A percentile compares a stretch with the other conserved stretches of the same genome.
Evolutionary conservation across 1,284 basidiomycete species (phyloP).

Genomic region (Chondrostereum purpureum): DNA sequence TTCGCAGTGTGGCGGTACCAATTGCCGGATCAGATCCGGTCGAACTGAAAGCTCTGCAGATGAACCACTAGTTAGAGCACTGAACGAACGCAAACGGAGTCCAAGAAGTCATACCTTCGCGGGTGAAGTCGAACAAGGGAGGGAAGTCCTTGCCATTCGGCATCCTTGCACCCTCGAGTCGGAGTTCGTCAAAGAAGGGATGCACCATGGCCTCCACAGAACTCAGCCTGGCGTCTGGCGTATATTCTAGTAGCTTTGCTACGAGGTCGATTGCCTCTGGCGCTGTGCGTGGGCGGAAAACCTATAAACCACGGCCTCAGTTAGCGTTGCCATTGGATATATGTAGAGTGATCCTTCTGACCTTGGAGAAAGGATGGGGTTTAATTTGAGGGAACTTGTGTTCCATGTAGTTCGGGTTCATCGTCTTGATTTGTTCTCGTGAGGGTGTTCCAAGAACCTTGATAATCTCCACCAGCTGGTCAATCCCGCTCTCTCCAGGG

Average conservation of each 20-base stretch:
- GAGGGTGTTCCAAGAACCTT: conserved; percentile 98
- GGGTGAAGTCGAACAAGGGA: conserved; percentile 91
- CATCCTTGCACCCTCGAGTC: conserved; percentile 85
- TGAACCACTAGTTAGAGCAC: conserved; percentile 7
- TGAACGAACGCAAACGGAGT: background rate
- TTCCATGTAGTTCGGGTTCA: conserved; percentile 99
- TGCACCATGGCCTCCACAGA: conserved; percentile 93
- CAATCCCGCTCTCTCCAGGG: conserved; percentile 99
- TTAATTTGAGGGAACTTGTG: conserved; percentile 99
- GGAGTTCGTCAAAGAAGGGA: conserved; percentile 96
- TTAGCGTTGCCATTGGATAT: conserved; percentile 7
- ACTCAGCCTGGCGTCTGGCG: conserved; percentile 85
- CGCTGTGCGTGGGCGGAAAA: conserved; percentile 96
- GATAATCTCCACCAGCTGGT: conserved; percentile 99
- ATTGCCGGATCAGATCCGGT: conserved; percentile 86
- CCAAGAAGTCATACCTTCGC: conserved; percentile 66
- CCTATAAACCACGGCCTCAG: conserved; percentile 42
- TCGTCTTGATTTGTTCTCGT: conserved; percentile 99
- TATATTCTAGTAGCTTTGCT: conserved; percentile 93
- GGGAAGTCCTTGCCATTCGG: conserved; percentile 97
- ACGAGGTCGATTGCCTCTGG: conserved; percentile 96
- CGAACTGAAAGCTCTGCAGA: conserved; percentile 88
- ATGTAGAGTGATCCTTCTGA: conserved; percentile 22
- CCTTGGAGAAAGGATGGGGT: conserved; percentile 92
- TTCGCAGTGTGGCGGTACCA: conserved; percentile 89